Conservation (phyloP, 2,329 filamentous ascomycete genomes). For the Neonectria sp. region DNA sequence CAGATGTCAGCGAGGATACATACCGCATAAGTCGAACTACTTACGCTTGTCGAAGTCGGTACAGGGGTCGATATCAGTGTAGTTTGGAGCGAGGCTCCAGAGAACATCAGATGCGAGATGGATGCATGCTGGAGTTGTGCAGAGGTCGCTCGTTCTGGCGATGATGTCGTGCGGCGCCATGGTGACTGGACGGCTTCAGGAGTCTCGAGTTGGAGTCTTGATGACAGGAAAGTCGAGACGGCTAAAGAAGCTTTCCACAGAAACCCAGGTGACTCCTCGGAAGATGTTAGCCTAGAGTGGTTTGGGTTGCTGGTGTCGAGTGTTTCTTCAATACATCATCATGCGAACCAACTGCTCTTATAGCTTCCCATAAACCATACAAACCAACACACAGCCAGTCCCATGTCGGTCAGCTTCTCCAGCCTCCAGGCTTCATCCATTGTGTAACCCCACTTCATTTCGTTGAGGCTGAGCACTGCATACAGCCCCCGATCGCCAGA, state of each 20-base stretch:
- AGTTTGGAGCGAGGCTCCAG: slow-evolving; percentile 57
- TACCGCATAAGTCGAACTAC: slow-evolving; percentile 51
- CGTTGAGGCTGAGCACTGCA: background rate
- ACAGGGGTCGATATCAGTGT: slow-evolving; percentile 76
- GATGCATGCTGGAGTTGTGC: slow-evolving; percentile 48
- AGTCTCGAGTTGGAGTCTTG: background rate
- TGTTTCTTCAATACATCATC: background rate
- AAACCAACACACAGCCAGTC: no score
- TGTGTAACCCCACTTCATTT: background rate
- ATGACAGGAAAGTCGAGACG: background rate
- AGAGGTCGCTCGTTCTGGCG: slow-evolving; percentile 16
- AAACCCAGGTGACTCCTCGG: background rate
- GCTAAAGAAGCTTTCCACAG: background rate
- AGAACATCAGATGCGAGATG: slow-evolving; percentile 52
- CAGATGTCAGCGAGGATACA: slow-evolving; percentile 47
- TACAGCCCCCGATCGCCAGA: background rate
- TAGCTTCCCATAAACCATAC: background rate
- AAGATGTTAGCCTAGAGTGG: background rate
- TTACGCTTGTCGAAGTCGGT: slow-evolving; percentile 75
- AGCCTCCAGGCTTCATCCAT: background rate
- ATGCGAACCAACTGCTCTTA: background rate
- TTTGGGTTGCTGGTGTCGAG: no score
- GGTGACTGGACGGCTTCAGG: background rate
- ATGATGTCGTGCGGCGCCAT: slow-evolving; percentile 14
- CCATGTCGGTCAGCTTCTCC: background rate